A percentile compares a stretch with the other conserved stretches of the same genome.
Conservation (phyloP, 768 basidiomycete genomes). For the Scleroderma bovista region DNA sequence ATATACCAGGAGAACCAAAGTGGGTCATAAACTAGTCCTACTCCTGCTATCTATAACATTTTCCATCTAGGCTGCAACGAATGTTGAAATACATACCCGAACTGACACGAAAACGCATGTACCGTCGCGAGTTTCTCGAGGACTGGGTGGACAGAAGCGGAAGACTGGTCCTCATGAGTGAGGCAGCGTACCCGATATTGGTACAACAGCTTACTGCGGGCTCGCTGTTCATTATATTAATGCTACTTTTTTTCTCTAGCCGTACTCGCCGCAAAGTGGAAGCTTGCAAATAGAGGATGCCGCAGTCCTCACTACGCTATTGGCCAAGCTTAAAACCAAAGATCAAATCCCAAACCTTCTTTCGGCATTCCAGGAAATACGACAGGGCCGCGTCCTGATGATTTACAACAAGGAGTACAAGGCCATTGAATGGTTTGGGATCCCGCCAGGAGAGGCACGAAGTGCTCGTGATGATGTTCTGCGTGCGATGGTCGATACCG, state of each 20-base stretch:
- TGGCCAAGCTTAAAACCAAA: constrained; percentile 40
- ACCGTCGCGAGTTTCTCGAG: constrained; percentile 36
- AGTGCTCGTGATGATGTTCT: constrained; percentile 39
- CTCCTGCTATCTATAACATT: not conserved
- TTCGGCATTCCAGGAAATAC: constrained; percentile 55
- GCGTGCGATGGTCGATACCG: constrained; percentile 16
- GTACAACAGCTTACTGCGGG: constrained; percentile 23
- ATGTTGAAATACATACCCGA: constrained; percentile 30
- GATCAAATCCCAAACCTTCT: constrained; percentile 48
- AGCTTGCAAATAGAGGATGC: constrained; percentile 33
- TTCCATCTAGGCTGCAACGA: constrained; percentile 32
- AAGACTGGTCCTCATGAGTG: constrained; percentile 49
- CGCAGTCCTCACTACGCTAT: constrained; percentile 28
- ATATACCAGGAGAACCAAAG: constrained; percentile 36
- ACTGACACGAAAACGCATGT: constrained; percentile 37
- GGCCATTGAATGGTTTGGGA: constrained; percentile 38
- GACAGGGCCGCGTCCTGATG: constrained; percentile 42
- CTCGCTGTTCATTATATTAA: not conserved
- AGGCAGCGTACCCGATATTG: constrained; percentile 56
- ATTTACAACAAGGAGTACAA: constrained; percentile 41
- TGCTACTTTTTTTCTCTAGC: constrained; percentile 29
- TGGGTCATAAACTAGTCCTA: constrained; percentile 13
- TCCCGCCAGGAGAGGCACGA: constrained; percentile 42
- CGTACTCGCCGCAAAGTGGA: constrained; percentile 38
- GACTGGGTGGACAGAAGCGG: constrained; percentile 48